These are phyloP conservation scores for Corymbia maculata DNA, from an alignment of 345 rosid species.

Conservation along the genomic window DNA sequence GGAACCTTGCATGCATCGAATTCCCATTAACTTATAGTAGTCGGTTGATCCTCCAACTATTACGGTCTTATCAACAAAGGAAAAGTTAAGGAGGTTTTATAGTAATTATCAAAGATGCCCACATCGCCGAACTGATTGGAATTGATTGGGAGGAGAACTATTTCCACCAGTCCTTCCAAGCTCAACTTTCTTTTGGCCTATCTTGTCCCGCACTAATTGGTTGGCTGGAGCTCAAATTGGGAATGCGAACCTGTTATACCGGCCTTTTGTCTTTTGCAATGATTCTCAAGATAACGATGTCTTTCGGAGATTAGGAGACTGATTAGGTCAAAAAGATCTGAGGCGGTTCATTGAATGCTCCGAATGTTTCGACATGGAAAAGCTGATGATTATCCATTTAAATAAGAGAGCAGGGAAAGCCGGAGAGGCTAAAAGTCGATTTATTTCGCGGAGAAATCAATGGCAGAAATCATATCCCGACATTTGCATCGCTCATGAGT, in stretches of 20 bases:
- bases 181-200: background rate
- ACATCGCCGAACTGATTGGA: background rate
- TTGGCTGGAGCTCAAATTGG: background rate
- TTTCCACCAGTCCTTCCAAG: background rate
- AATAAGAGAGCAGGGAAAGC: background rate
- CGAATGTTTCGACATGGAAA: background rate
- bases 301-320: background rate
- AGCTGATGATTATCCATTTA: background rate
- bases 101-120: background rate
- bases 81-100: background rate
- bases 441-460: background rate
- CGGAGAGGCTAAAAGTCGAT: background rate
- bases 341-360: background rate
- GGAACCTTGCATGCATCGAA: background rate
- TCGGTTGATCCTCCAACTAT: background rate
- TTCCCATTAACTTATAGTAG: background rate
- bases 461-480: background rate
- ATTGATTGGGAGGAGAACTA: background rate
- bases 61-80: background rate
- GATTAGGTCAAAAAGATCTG: background rate
- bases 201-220: background rate
- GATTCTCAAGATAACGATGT: background rate
- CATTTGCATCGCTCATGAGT: background rate
- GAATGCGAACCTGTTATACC: background rate
- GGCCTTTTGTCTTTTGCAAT: background rate